Evolutionary conservation across 768 basidiomycete species (phyloP).

Genomic region (Xerocomus spinulosus): DNA sequence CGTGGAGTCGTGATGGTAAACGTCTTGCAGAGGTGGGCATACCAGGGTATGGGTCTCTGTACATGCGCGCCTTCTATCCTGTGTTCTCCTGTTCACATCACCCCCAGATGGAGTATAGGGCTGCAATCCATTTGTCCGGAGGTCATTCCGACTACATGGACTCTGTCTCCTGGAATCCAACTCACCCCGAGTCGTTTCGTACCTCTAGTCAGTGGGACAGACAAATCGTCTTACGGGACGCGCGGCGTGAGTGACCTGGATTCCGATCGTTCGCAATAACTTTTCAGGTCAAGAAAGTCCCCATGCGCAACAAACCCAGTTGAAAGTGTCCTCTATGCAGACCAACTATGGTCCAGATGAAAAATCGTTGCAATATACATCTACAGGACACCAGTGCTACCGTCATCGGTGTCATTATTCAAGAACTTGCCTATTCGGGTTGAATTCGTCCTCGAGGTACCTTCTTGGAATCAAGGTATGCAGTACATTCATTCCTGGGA

Average conservation of each 20-base stretch:
- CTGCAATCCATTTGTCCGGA: slow-evolving; percentile 60
- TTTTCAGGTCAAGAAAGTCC: slow-evolving; percentile 54
- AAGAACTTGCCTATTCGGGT: slow-evolving; percentile 64
- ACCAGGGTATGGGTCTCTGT: slow-evolving; percentile 60
- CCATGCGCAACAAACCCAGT: slow-evolving; percentile 51
- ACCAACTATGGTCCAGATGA: slow-evolving; percentile 74
- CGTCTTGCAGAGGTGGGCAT: slow-evolving; percentile 78
- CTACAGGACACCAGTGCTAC: slow-evolving; percentile 53
- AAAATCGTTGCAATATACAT: slow-evolving; percentile 56
- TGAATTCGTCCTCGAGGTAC: slow-evolving; percentile 72
- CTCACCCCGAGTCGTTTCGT: slow-evolving; percentile 78
- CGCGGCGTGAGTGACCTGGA: slow-evolving; percentile 53
- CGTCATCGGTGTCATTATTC: slow-evolving; percentile 47
- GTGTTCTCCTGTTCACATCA: not conserved
- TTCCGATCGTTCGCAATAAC: slow-evolving; percentile 4
- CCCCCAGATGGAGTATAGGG: slow-evolving; percentile 62
- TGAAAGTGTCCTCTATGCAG: slow-evolving; percentile 60
- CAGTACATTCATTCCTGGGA: not conserved
- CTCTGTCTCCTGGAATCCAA: slow-evolving; percentile 80
- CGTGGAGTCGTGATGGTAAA: slow-evolving; percentile 83
- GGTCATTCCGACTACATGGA: slow-evolving; percentile 77
- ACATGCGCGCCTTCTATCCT: not conserved
- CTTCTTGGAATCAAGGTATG: slow-evolving; percentile 50
- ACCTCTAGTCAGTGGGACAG: slow-evolving; percentile 75
- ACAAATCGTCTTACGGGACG: slow-evolving; percentile 79